Percentiles rank a stretch among this genome's conserved stretches.
Conservation (phyloP, 2,329 filamentous ascomycete genomes). For the Hymenoscyphus infarciens region DNA sequence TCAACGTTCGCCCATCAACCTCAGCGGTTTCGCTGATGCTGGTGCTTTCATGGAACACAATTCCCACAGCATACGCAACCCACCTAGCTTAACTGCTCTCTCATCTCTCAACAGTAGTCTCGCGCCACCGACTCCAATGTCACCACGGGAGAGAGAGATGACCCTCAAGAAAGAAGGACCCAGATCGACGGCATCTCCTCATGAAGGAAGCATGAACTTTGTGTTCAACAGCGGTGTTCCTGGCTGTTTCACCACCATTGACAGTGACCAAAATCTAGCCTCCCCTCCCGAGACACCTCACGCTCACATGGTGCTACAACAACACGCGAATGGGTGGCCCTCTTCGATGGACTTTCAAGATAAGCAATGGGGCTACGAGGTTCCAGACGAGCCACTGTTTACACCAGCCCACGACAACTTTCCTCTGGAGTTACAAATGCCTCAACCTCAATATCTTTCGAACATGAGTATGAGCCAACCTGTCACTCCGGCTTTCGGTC, state of each 20-base stretch:
- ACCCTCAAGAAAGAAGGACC: conserved; percentile 24
- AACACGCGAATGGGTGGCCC: conserved; percentile 18
- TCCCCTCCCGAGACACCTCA: conserved; percentile 34
- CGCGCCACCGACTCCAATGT: conserved; percentile 35
- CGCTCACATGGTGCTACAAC: conserved; percentile 19
- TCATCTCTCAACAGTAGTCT: conserved; percentile 33
- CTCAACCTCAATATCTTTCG: conserved; percentile 21
- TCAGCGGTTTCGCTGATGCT: conserved; percentile 29
- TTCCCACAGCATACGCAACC: conserved; percentile 25
- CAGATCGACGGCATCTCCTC: conserved; percentile 29
- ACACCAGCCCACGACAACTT: conserved; percentile 31
- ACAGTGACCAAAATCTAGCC: conserved; percentile 28
- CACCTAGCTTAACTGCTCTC: conserved; percentile 24
- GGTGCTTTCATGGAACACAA: conserved; percentile 31
- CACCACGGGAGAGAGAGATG: conserved; percentile 31
- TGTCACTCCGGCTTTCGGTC: conserved; percentile 33
- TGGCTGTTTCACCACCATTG: conserved; percentile 25
- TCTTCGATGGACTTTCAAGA: conserved; percentile 21
- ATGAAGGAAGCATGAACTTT: conserved; percentile 24
- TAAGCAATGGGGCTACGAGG: conserved; percentile 27
- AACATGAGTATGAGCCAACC: conserved; percentile 32
- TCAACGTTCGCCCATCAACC: conserved; percentile 34
- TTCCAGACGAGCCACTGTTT: conserved; percentile 31
- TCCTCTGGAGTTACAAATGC: conserved; percentile 28
- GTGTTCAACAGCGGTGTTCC: conserved; percentile 26